phyloP scores from a whole-genome alignment of 371 early-diverging fungal genomes.

The Funneliformis caledonium region DNA sequence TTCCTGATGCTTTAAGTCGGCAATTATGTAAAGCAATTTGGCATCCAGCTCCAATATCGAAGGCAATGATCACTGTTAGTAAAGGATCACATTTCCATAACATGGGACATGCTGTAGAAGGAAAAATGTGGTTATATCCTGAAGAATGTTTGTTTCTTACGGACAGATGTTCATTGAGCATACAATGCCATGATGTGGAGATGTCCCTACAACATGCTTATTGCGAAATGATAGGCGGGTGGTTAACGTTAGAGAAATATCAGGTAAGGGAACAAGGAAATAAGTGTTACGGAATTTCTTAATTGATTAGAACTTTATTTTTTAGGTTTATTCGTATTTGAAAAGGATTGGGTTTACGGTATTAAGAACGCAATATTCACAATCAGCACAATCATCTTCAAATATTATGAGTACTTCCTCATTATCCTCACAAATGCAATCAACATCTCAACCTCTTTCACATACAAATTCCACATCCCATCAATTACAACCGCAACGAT shows the following conservation, averaged over 20 bases:
- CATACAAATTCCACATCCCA: neutral
- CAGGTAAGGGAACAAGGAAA: neutral
- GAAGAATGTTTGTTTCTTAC: constrained; percentile 34
- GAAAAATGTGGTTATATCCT: constrained; percentile 35
- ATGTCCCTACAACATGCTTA: constrained; percentile 36
- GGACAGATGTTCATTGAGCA: constrained; percentile 22
- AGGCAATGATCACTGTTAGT: neutral
- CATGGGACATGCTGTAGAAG: constrained; percentile 21
- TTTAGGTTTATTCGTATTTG: constrained; percentile 35
- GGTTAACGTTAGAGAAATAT: constrained; percentile 35
- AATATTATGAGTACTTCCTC: neutral
- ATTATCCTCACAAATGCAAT: neutral
- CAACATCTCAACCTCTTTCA: neutral
- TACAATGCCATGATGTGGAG: neutral
- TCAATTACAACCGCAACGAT: neutral
- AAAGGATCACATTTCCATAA: constrained; percentile 26
- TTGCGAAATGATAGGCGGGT: constrained; percentile 9
- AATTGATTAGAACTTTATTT: neutral
- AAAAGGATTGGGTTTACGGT: constrained; percentile 37
- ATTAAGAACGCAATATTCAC: neutral
- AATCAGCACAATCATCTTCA: too few relatives aligned
- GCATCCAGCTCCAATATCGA: constrained; percentile 10
- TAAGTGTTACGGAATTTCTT: neutral
- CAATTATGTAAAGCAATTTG: constrained; percentile 27
- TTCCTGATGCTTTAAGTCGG: neutral